A percentile compares a stretch with the other conserved stretches of the same genome.
Evolutionary conservation across 2,329 filamentous ascomycete genomes (phyloP).

Genomic region (Juglanconis oblonga): DNA sequence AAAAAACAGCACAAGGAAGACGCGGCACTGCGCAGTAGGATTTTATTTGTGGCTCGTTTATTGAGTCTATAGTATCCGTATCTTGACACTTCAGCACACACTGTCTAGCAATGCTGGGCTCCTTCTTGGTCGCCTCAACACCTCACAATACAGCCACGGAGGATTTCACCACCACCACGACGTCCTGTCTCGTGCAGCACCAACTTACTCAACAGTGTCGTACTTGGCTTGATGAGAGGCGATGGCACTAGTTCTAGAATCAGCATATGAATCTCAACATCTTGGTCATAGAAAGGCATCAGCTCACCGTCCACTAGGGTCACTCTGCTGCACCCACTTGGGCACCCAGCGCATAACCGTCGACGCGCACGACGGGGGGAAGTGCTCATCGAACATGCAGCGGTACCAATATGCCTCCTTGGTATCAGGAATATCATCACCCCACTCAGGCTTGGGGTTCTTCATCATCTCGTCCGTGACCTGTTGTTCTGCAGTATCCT

Average conservation of each 20-base stretch:
- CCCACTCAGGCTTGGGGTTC: constrained; percentile 97
- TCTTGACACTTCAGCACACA: background rate
- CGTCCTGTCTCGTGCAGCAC: background rate
- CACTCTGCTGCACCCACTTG: constrained; percentile 94
- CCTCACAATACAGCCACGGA: background rate
- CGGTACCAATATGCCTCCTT: constrained; percentile 99
- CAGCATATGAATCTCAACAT: background rate
- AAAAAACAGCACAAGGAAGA: too few species aligned
- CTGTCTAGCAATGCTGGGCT: background rate
- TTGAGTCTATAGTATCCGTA: background rate
- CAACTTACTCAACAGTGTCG: constrained; percentile 38
- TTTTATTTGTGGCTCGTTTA: background rate
- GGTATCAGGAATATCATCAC: constrained; percentile 83
- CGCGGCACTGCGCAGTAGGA: too few species aligned
- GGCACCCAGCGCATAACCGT: constrained; percentile 97
- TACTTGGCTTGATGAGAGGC: constrained; percentile 75
- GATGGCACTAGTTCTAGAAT: constrained; percentile 60
- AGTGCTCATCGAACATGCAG: constrained; percentile 98
- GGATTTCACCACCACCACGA: background rate
- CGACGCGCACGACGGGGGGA: constrained; percentile 83
- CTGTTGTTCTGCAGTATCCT: constrained; percentile 85
- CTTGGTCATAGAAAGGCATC: background rate
- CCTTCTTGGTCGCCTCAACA: background rate
- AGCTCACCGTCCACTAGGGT: constrained; percentile 83
- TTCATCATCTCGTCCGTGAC: constrained; percentile 98